Evolutionary conservation across 2,329 filamentous ascomycete species (phyloP).

Genomic region (Emmonsia crescens): DNA sequence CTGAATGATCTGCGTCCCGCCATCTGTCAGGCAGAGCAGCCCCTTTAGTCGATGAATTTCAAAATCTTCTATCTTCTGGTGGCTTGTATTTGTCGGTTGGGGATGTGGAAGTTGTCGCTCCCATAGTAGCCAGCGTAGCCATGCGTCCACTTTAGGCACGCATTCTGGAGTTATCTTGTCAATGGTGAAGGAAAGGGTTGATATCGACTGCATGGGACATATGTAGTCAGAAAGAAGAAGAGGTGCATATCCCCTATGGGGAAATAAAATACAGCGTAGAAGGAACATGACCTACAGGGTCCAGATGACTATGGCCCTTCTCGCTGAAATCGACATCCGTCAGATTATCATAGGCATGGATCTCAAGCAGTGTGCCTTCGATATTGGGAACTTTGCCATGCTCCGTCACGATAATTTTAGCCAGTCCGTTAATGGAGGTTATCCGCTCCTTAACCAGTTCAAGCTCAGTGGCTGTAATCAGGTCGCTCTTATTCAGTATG

Average conservation of each 20-base stretch:
- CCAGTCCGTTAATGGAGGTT: conserved; percentile 76
- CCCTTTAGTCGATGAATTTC: conserved; percentile 88
- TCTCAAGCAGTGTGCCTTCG: conserved; percentile 75
- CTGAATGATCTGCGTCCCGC: conserved; percentile 67
- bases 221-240: background rate
- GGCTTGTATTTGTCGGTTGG: conserved; percentile 1
- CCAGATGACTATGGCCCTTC: conserved; percentile 82
- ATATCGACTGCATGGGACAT: conserved; percentile 54
- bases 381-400: conserved; percentile 70
- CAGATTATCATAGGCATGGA: conserved; percentile 86
- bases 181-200: conserved; percentile 64
- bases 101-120: conserved; percentile 38
- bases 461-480: conserved; percentile 62
- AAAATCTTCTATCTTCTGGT: conserved; percentile 36
- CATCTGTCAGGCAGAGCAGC: conserved; percentile 52
- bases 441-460: conserved; percentile 60
- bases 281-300: conserved; percentile 51
- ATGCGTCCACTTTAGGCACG: conserved; percentile 59
- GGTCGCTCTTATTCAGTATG: conserved; percentile 85
- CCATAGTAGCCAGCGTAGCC: conserved; percentile 79
- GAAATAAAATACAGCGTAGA: background rate
- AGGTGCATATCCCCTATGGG: background rate
- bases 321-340: conserved; percentile 57
- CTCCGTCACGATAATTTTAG: conserved; percentile 70
- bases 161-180: conserved; percentile 48